These are phyloP conservation scores for Pseudozyma tsukubaensis DNA, from an alignment of 1,284 basidiomycete species.

Conservation along the genomic window DNA sequence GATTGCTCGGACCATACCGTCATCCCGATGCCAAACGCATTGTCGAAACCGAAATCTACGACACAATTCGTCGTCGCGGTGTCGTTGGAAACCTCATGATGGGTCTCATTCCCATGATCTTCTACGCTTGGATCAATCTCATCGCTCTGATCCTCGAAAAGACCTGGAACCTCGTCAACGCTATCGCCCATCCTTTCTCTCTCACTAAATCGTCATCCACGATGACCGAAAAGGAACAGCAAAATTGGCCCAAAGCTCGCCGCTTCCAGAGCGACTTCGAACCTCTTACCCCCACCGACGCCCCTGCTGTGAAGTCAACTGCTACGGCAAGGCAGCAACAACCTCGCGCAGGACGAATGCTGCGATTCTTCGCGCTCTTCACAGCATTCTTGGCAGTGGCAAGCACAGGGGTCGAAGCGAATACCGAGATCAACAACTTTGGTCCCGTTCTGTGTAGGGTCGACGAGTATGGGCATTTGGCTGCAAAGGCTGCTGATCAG, in stretches of 20 bases:
- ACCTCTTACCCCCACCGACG: conserved; percentile 1
- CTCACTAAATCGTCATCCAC: background rate
- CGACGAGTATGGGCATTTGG: conserved; percentile 54
- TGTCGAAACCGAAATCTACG: conserved; percentile 76
- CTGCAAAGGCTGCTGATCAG: conserved; percentile 50
- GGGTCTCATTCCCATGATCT: conserved; percentile 71
- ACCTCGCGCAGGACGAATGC: conserved; percentile 21
- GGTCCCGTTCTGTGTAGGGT: conserved; percentile 51
- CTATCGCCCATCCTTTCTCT: conserved; percentile 13
- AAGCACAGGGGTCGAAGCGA: conserved; percentile 22
- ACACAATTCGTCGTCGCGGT: conserved; percentile 75
- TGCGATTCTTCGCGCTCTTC: conserved; percentile 43
- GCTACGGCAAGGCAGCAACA: background rate
- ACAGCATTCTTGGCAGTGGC: conserved; percentile 21
- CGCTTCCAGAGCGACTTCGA: conserved; percentile 41
- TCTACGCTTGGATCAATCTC: conserved; percentile 70
- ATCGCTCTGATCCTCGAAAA: conserved; percentile 65
- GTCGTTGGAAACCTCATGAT: conserved; percentile 75
- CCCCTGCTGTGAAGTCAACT: background rate
- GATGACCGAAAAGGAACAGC: background rate
- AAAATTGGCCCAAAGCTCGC: conserved; percentile 11
- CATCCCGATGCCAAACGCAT: conserved; percentile 65
- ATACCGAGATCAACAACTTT: conserved; percentile 54
- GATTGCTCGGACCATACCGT: conserved; percentile 74
- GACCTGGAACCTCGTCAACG: conserved; percentile 2